Base-by-base conservation (phyloP, 1,284 basidiomycete genomes). In the Flammula alnicola region DNA sequence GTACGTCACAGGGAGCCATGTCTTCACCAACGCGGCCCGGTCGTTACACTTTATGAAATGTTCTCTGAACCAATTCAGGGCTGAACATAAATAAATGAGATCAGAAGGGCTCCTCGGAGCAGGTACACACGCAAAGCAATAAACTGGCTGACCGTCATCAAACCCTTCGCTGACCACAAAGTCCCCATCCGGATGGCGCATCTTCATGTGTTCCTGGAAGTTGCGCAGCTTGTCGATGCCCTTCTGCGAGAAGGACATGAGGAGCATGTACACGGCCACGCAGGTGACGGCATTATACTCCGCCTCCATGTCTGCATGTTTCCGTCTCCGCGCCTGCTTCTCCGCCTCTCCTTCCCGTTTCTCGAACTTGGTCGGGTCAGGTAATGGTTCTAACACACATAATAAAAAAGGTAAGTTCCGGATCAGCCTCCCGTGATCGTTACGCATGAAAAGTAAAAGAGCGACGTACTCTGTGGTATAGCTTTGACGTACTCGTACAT, bases 241-340 rank as follows among this genome's bases (percentile, higher is more conserved):
- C 66, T 88, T 90, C 70, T 95, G 91, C 49, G 95, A 84, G 68
- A 98, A 98, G 0, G 87, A 83, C 79, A 98, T 88, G 33, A 96
- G 80, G 56, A 95, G 89, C 76, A 98, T 88, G 73, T 98, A 98
- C 45, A 99, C 79, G 32, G 95, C 88, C 30, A 97, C 85, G 46
- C 84, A 87, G 0, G 88, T 88, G 72, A 95, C 80, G 72, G 88
- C 86, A 59, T 94, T 75, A 75, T 89, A 76, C 62, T 90, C 88
- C 11, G 85, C 86, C 61, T 90, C 86, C 61, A 83, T 75, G 57
- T 88, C 87, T 16, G 84, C 82, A 49, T 84, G 79, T 63, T 81
- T 81, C 55, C 88, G 72, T 59, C 77, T 73, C 42, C 77, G 74
- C 0, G 89, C 88, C 23, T 81, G 77, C 55, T 80, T 83, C 27